These are phyloP conservation scores for Sporothrix dimorphospora DNA, from an alignment of 2,329 filamentous ascomycete species.

Conservation along the genomic window DNA sequence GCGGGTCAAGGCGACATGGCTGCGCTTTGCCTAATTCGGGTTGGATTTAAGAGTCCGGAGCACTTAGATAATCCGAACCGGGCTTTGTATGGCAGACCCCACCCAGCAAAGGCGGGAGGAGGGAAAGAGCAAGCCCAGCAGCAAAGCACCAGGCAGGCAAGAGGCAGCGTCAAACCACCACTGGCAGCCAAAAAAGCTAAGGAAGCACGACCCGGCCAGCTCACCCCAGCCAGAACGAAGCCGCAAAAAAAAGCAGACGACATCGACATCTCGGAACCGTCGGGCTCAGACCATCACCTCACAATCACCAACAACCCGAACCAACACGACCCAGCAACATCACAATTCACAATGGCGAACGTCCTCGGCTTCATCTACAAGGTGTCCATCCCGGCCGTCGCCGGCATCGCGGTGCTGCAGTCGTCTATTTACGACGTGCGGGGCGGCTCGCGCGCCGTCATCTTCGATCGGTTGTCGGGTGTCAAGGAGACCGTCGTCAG, in stretches of 20 bases:
- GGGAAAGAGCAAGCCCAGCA: not conserved
- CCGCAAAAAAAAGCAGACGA: conserved; percentile 16
- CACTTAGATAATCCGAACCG: conserved; percentile 28
- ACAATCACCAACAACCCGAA: too few species aligned
- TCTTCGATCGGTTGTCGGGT: conserved; percentile 91
- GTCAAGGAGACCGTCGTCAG: conserved; percentile 92
- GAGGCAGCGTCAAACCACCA: conserved; percentile 21
- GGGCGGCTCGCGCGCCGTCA: conserved; percentile 91
- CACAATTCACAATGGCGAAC: conserved; percentile 52
- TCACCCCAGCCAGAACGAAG: conserved; percentile 6
- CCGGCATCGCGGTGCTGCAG: conserved; percentile 69
- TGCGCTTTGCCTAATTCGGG: not conserved
- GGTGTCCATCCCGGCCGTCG: conserved; percentile 72
- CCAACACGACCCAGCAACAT: not conserved
- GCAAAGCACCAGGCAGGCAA: conserved; percentile 9
- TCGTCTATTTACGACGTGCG: conserved; percentile 95
- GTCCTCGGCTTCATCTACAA: conserved; percentile 65
- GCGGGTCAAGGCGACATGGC: not conserved
- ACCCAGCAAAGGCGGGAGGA: not conserved
- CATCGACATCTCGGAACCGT: conserved; percentile 10
- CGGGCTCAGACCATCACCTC: not conserved
- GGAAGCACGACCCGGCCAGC: not conserved
- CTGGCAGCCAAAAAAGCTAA: conserved; percentile 12
- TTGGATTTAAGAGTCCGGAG: conserved; percentile 13
- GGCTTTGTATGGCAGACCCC: too few species aligned